Evolutionary conservation across 1,139 yeast species (phyloP).

Genomic region (Taiozyma sp.): DNA sequence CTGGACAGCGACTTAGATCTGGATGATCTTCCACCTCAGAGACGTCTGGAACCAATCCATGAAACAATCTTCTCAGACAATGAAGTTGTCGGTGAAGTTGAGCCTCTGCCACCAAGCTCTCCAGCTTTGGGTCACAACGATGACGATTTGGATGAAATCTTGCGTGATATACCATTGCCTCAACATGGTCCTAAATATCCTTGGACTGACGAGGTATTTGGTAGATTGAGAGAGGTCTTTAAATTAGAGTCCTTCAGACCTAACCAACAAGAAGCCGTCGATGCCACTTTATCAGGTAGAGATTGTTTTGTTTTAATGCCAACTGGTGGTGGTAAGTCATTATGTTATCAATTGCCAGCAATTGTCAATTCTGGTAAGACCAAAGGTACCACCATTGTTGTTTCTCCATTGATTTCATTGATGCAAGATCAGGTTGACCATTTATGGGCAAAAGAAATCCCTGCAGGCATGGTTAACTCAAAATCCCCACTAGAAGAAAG

Average conservation of each 20-base stretch:
- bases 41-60: not conserved
- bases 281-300: conserved; percentile 70
- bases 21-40: conserved; percentile 11
- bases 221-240: conserved; percentile 53
- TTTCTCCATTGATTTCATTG: conserved; percentile 89
- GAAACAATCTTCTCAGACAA: conserved; percentile 5
- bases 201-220: conserved; percentile 65
- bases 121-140: not conserved
- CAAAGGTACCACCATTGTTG: conserved; percentile 81
- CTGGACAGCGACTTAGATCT: conserved; percentile 20
- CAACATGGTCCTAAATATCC: conserved; percentile 30
- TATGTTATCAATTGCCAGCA: conserved; percentile 95
- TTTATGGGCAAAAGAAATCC: conserved; percentile 55
- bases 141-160: conserved; percentile 16
- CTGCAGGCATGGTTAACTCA: conserved; percentile 88
- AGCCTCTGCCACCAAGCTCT: conserved; percentile 12
- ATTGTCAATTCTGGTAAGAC: conserved; percentile 69
- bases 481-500: conserved; percentile 62
- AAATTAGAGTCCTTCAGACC: conserved; percentile 64
- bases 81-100: conserved; percentile 8
- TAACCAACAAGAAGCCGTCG: conserved; percentile 83
- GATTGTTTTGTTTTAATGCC: conserved; percentile 98
- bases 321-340: conserved; percentile 97
- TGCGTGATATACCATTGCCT: conserved; percentile 9
- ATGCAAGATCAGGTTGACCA: conserved; percentile 98